Percentiles rank a stretch among this genome's conserved stretches.
phyloP scores from a whole-genome alignment of 352 stramenopile genomes.

The Peronospora farinosa region DNA sequence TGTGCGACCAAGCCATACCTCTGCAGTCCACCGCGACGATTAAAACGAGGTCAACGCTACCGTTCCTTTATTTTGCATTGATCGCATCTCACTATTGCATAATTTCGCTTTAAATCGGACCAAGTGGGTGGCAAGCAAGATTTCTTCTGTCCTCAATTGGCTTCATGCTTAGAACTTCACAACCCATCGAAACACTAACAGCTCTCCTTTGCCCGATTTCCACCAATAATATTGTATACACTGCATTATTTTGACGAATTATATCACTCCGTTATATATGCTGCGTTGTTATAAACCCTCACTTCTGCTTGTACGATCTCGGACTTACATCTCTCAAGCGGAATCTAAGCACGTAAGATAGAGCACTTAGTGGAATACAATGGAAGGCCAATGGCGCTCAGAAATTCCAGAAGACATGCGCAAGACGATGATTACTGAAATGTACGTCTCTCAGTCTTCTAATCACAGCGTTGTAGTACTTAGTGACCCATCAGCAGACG shows the following conservation, averaged over 20 bases:
- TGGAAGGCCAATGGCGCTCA: conserved; percentile 65
- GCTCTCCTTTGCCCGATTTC: no score
- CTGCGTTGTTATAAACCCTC: background rate
- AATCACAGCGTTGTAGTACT: background rate
- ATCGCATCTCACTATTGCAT: no score
- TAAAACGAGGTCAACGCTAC: no score
- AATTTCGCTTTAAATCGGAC: no score
- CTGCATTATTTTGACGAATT: background rate
- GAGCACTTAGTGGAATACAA: conserved; percentile 12
- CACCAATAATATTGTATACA: background rate
- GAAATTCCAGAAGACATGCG: conserved; percentile 77
- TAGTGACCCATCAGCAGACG: no score
- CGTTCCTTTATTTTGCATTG: no score
- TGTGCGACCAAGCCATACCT: no score
- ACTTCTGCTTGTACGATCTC: background rate
- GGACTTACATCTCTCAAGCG: background rate
- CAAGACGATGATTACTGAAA: conserved; percentile 86
- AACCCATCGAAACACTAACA: no score
- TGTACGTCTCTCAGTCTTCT: conserved; percentile 37
- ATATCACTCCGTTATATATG: background rate
- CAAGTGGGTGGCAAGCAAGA: no score
- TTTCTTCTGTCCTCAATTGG: no score
- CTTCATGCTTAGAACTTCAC: no score
- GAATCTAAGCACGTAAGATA: background rate
- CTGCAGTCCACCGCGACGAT: no score